phyloP scores from a whole-genome alignment of 306 rosid genomes.

The Malus fusca region DNA sequence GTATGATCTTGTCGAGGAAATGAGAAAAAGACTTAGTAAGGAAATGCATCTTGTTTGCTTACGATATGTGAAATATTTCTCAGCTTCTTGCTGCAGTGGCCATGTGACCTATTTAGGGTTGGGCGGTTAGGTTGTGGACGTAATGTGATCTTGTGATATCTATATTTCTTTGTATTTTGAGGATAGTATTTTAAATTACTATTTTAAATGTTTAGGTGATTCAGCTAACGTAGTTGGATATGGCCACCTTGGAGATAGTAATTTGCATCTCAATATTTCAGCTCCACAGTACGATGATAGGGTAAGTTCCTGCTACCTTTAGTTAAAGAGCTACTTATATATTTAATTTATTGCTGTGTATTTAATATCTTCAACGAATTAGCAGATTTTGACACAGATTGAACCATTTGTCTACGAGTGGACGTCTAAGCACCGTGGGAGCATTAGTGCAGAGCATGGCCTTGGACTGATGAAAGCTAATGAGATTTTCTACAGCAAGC shows the following conservation, averaged over 20 bases:
- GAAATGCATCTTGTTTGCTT: constrained; percentile 5
- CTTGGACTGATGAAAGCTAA: constrained; percentile 91
- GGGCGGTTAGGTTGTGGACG: constrained; percentile 21
- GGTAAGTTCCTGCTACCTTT: constrained; percentile 31
- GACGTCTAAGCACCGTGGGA: constrained; percentile 79
- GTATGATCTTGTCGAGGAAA: constrained; percentile 70
- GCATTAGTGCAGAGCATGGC: constrained; percentile 95
- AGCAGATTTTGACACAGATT: constrained; percentile 69
- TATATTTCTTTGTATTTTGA: neutral
- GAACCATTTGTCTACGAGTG: constrained; percentile 96
- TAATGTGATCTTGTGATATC: neutral
- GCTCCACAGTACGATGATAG: constrained; percentile 59
- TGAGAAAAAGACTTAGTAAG: constrained; percentile 73
- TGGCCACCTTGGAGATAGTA: constrained; percentile 95
- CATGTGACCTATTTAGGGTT: neutral
- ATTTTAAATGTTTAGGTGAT: constrained; percentile 35
- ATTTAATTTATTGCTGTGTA: neutral
- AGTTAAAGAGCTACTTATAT: constrained; percentile 8
- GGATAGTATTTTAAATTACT: neutral
- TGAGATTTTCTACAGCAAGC: constrained; percentile 71
- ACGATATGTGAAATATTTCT: neutral
- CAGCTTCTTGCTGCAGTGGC: neutral
- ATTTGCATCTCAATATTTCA: constrained; percentile 87
- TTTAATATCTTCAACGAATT: neutral
- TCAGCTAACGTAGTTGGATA: constrained; percentile 63